Percentiles rank a stretch among this genome's conserved stretches.
Conservation (phyloP, 2,329 filamentous ascomycete genomes). For the Cordyceps farinosa region DNA sequence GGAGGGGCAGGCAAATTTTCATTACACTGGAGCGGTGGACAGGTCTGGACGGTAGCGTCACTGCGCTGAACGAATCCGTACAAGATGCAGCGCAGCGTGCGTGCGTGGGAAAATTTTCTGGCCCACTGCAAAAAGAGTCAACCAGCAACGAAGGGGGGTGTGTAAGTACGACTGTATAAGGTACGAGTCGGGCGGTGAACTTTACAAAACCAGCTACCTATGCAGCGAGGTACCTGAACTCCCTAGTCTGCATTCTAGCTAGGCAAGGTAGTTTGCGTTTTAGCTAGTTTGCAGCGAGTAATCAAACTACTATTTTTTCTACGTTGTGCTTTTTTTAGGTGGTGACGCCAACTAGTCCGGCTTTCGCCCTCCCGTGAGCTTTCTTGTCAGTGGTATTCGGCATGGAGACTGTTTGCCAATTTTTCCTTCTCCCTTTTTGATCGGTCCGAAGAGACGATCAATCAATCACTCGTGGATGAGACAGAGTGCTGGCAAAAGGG, state of each 20-base stretch:
- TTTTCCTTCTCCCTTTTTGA: background rate
- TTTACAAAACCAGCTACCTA: background rate
- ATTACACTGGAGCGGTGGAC: background rate
- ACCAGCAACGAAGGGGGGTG: background rate
- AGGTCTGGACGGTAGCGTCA: no score
- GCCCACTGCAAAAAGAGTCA: background rate
- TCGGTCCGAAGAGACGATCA: background rate
- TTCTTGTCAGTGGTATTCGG: background rate
- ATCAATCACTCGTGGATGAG: background rate
- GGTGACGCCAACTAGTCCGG: slow-evolving; percentile 6
- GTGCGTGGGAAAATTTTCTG: background rate
- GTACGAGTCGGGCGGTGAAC: background rate
- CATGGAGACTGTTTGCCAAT: background rate
- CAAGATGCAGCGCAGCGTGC: background rate
- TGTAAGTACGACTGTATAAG: background rate
- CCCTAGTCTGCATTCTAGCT: background rate
- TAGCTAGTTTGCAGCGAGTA: background rate
- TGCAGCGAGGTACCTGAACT: background rate
- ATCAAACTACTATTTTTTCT: background rate
- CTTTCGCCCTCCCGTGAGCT: background rate
- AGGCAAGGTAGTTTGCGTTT: background rate
- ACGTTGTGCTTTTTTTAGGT: background rate
- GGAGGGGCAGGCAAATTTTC: background rate
- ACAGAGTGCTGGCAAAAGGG: no score
- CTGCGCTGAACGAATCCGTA: background rate